Percentiles rank a stretch among this genome's conserved stretches.
These are phyloP conservation scores for Claviceps lovelessii DNA, from an alignment of 2,329 filamentous ascomycete species.

Conservation along the genomic window DNA sequence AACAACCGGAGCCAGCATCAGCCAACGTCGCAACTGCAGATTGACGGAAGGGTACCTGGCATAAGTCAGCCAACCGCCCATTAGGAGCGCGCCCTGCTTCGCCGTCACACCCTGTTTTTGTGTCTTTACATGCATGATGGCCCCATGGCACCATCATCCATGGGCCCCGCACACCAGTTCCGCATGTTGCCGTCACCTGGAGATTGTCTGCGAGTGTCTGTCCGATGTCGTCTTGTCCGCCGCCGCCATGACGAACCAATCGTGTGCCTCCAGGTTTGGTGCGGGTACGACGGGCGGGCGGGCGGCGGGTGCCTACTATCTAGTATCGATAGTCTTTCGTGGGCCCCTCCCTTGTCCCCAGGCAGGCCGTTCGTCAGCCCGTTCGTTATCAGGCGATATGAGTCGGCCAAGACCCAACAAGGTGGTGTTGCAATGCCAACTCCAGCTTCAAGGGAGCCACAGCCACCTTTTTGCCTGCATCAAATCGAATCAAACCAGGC, in stretches of 20 bases:
- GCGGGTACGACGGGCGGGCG: neutral
- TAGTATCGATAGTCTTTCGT: neutral
- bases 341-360: neutral
- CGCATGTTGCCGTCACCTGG: neutral
- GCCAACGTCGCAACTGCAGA: neutral
- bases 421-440: neutral
- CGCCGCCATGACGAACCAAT: constrained; percentile 1
- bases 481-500: neutral
- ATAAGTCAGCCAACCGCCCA: constrained; percentile 3
- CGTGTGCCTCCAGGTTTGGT: neutral
- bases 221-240: neutral
- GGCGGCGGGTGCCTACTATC: neutral
- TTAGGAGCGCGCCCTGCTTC: neutral
- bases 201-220: neutral
- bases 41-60: constrained; percentile 6
- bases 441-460: neutral
- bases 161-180: neutral
- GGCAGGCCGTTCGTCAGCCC: neutral
- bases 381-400: neutral
- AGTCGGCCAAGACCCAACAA: neutral
- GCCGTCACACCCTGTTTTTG: neutral
- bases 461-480: neutral
- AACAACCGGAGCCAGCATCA: neutral
- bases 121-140: neutral
- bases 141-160: neutral